phyloP scores from a whole-genome alignment of 2,329 filamentous ascomycete genomes.

The Aspergillaceae sp. region DNA sequence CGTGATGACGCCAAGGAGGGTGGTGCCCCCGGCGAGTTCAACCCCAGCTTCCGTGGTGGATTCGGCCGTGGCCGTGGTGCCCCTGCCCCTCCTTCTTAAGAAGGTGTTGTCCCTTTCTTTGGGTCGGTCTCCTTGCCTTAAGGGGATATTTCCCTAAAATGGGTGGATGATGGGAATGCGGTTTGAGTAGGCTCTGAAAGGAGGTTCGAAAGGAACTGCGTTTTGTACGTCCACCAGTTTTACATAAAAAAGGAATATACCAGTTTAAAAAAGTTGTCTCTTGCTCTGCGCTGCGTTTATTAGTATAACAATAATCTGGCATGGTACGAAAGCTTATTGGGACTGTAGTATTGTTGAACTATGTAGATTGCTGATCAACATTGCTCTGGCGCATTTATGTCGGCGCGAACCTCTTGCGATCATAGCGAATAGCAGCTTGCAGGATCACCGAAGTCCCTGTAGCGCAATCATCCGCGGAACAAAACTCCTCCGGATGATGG shows the following conservation, averaged over 20 bases:
- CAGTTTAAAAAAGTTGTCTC: neutral
- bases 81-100: slow-evolving; percentile 54
- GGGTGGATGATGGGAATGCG: slow-evolving; percentile 16
- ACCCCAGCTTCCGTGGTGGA: slow-evolving; percentile 86
- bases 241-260: neutral
- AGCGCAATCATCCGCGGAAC: slow-evolving; percentile 51
- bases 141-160: slow-evolving; percentile 6
- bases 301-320: neutral
- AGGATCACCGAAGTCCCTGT: slow-evolving; percentile 41
- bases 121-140: slow-evolving; percentile 24
- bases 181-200: slow-evolving; percentile 20
- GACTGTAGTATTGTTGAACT: neutral
- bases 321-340: neutral
- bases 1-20: slow-evolving; percentile 87
- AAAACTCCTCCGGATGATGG: slow-evolving; percentile 57
- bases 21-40: slow-evolving; percentile 83
- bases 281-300: slow-evolving; percentile 8
- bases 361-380: neutral
- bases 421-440: slow-evolving; percentile 28
- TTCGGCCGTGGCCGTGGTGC: slow-evolving; percentile 80
- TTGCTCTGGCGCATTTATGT: neutral
- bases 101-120: slow-evolving; percentile 21
- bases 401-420: slow-evolving; percentile 33
- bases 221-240: neutral
- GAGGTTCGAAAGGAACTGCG: slow-evolving; percentile 16